Percentiles rank a stretch among this genome's conserved stretches.
phyloP scores from a whole-genome alignment of 139 green algal genomes.

The Closterium sp. region DNA sequence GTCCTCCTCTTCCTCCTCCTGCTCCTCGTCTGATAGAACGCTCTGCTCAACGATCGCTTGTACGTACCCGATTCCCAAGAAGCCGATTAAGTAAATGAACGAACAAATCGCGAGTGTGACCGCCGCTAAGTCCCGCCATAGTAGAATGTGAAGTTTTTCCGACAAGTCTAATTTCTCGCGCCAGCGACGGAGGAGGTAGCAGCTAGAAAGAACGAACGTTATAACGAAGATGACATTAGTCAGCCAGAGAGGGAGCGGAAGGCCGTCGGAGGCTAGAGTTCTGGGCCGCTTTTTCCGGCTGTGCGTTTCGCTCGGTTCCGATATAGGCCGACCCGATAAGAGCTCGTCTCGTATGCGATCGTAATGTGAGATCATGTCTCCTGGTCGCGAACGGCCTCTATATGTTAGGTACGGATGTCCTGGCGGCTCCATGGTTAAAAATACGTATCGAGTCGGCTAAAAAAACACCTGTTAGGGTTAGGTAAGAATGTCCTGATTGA shows the following conservation, averaged over 20 bases:
- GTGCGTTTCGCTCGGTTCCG: neutral
- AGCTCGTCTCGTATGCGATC: neutral
- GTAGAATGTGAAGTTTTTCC: slow-evolving; percentile 26
- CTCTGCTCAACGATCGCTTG: slow-evolving; percentile 7
- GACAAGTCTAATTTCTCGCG: slow-evolving; percentile 27
- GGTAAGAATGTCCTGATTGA: neutral
- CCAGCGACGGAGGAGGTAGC: slow-evolving; percentile 45
- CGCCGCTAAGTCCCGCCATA: slow-evolving; percentile 28
- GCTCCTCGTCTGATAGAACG: slow-evolving; percentile 21
- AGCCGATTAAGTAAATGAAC: slow-evolving; percentile 53
- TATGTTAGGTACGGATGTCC: neutral
- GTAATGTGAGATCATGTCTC: neutral
- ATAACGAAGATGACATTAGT: slow-evolving; percentile 44
- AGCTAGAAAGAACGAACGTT: slow-evolving; percentile 38
- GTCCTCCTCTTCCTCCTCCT: neutral
- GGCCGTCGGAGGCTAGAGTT: slow-evolving; percentile 31
- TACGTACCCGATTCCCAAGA: slow-evolving; percentile 51
- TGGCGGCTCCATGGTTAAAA: neutral
- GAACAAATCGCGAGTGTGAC: slow-evolving; percentile 25
- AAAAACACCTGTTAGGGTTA: neutral
- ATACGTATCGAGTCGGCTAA: neutral
- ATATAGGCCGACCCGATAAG: neutral
- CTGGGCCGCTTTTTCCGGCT: neutral
- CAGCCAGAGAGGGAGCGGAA: slow-evolving; percentile 47
- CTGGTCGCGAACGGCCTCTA: neutral